phyloP scores from a whole-genome alignment of 495 filamentous ascomycete genomes.

The Polyplosphaeria fusca region DNA sequence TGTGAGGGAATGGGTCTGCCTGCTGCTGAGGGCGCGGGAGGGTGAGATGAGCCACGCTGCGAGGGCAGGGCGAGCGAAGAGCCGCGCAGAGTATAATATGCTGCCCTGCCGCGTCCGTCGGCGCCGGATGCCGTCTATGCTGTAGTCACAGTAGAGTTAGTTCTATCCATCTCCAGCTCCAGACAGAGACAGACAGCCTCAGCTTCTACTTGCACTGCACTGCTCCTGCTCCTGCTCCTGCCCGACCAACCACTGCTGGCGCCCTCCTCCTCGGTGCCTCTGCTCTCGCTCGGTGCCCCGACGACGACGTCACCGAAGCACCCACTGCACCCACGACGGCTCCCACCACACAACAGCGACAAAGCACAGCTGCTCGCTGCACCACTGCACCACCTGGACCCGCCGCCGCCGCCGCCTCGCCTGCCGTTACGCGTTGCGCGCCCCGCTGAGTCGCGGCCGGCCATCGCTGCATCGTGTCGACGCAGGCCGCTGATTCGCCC shows the following conservation, averaged over 20 bases:
- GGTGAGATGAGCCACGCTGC: conserved; percentile 15
- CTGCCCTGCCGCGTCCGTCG: conserved; percentile 8
- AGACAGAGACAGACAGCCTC: no score
- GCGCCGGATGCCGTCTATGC: not conserved
- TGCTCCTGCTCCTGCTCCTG: no score
- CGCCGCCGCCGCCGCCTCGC: not conserved
- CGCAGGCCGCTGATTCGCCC: conserved; percentile 16
- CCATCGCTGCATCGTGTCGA: conserved; percentile 6
- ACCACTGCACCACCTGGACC: not conserved
- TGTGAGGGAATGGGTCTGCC: conserved; percentile 2
- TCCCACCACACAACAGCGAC: no score
- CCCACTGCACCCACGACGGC: no score
- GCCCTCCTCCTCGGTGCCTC: no score
- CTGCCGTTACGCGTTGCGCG: not conserved
- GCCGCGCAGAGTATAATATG: conserved; percentile 21
- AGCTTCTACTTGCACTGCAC: not conserved
- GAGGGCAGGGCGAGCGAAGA: conserved; percentile 13
- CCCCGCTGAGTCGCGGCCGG: not conserved
- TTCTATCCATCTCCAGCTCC: no score
- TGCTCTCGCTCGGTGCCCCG: no score
- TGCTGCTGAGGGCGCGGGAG: not conserved
- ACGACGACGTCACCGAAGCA: no score
- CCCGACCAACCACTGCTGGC: no score
- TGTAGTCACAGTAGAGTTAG: not conserved
- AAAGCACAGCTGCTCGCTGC: no score